Evolutionary conservation across 1,284 basidiomycete genomes (phyloP), one percentile per base, ranked within the genome.

Genomic region (Sparassis latifolia): DNA sequence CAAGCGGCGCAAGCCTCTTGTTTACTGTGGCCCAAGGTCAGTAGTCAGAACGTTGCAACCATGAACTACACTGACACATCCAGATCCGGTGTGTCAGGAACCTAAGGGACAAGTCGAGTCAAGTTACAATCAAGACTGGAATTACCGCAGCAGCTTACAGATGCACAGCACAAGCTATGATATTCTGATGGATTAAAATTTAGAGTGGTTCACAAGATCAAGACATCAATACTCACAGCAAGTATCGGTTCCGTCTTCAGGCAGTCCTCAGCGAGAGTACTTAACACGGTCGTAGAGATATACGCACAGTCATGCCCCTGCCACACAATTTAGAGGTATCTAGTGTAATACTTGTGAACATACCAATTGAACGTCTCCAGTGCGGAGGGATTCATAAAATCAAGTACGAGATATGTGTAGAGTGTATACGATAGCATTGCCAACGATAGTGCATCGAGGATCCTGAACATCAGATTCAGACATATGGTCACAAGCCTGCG

Each of bases 201-300:
- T 20, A 20, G 20, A 20, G 20, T 20, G 20, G 20, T 20, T 20
- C 20, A 20, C 20, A 20, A 20, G 20, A 20, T 20, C 20, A 20
- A 20, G 35, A 7, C 35, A 12, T 6, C 12, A 27, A 29, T 30
- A 30, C 43, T 44, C 29, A 46, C 44, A 20, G 44, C 33, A 10
- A 46, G 32, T 5, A 46, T 46, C 6, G 44, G 44, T 29, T 46
- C 44, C 5, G 44, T 27, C 44, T 46, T 37, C 35, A 20, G 44
- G 20, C 44, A 37, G n/a, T 44, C 9, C n/a, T 10, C 41, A 20
- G 41, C n/a, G n/a, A 44, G 10, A 44, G 5, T 9, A 44, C 5
- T 44, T 31, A 42, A 20, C 1, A 20, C 20, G 20, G 20, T 27
- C 41, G 27, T 28, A 9, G 9, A 9, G 6, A 20, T 20, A 20